phyloP scores from a whole-genome alignment of 2,329 filamentous ascomycete genomes.

The Thermomyces lanuginosus region DNA sequence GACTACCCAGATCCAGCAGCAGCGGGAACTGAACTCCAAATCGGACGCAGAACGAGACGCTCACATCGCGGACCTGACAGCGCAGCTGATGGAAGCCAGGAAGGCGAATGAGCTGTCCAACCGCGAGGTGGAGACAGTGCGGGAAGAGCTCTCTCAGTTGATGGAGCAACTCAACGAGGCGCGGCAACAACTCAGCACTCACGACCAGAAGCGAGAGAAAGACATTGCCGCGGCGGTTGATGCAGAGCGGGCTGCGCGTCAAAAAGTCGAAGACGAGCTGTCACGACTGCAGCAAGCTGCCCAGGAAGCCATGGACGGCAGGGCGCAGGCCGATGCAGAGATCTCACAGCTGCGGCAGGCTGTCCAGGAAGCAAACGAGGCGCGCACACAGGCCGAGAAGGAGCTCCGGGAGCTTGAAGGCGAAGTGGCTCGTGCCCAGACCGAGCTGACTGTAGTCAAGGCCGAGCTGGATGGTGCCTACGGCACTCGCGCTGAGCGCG shows the following conservation, averaged over 20 bases:
- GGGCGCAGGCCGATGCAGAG: slow-evolving; percentile 12
- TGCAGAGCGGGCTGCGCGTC: slow-evolving; percentile 15
- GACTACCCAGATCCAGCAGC: slow-evolving; percentile 84
- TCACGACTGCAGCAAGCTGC: slow-evolving; percentile 35
- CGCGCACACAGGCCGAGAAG: slow-evolving; percentile 18
- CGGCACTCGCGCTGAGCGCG: slow-evolving; percentile 53
- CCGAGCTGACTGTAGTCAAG: slow-evolving; percentile 74
- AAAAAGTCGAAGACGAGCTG: slow-evolving; percentile 17
- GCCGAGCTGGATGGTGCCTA: slow-evolving; percentile 93
- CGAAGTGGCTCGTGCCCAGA: slow-evolving; percentile 49
- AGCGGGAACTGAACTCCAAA: slow-evolving; percentile 79
- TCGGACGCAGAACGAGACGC: slow-evolving; percentile 48
- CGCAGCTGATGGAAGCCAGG: slow-evolving; percentile 44
- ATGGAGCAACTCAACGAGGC: slow-evolving; percentile 29
- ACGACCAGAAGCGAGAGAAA: slow-evolving; percentile 17
- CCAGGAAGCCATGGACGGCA: slow-evolving; percentile 16
- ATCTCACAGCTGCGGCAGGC: slow-evolving; percentile 13
- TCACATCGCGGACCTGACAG: slow-evolving; percentile 29
- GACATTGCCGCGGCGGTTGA: slow-evolving; percentile 15
- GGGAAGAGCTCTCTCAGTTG: slow-evolving; percentile 25
- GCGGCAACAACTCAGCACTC: slow-evolving; percentile 20
- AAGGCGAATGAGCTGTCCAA: slow-evolving; percentile 43
- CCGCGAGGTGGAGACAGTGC: slow-evolving; percentile 22
- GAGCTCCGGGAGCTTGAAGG: slow-evolving; percentile 39
- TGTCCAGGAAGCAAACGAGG: slow-evolving; percentile 17